Percentiles rank a stretch among this genome's conserved stretches.
Evolutionary conservation across 2,329 filamentous ascomycete species (phyloP).

Genomic region (Davidsoniella eucalypti): DNA sequence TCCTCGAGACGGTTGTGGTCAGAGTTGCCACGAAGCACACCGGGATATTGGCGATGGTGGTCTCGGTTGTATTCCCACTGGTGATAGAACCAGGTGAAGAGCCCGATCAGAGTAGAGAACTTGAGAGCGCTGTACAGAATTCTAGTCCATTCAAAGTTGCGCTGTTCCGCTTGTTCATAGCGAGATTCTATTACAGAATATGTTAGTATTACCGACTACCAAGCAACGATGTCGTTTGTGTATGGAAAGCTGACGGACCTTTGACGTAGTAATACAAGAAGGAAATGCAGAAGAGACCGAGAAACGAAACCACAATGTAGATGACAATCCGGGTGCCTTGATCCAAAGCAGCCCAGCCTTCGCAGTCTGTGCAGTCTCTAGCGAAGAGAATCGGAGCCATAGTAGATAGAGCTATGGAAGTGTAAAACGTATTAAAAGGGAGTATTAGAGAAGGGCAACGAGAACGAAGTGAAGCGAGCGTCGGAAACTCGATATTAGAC

Average conservation of each 20-base stretch:
- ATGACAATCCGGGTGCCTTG: not conserved
- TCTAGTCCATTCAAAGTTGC: constrained; percentile 3
- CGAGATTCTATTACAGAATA: constrained; percentile 2
- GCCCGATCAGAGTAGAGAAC: constrained; percentile 5
- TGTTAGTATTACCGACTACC: not conserved
- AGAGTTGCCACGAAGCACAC: too few species aligned
- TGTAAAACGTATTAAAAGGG: too few species aligned
- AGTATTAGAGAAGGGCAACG: not conserved
- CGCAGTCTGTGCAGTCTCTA: not conserved
- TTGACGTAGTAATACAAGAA: constrained; percentile 10
- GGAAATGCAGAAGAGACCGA: constrained; percentile 6
- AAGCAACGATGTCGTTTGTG: not conserved
- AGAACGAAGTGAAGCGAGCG: too few species aligned
- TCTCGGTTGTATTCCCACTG: constrained; percentile 8
- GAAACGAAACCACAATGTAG: not conserved
- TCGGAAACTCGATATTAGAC: too few species aligned
- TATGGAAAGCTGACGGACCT: not conserved
- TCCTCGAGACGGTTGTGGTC: not conserved
- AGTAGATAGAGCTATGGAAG: not conserved
- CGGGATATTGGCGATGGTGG: not conserved
- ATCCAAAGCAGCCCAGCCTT: not conserved
- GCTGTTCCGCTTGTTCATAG: constrained; percentile 7
- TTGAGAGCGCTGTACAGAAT: constrained; percentile 1
- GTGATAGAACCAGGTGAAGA: constrained; percentile 10
- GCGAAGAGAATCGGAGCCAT: not conserved